Evolutionary conservation across 192 early-diverging fungal genomes (phyloP), one percentile per base, ranked within the genome.

Genomic region (Coemansia sp.): DNA sequence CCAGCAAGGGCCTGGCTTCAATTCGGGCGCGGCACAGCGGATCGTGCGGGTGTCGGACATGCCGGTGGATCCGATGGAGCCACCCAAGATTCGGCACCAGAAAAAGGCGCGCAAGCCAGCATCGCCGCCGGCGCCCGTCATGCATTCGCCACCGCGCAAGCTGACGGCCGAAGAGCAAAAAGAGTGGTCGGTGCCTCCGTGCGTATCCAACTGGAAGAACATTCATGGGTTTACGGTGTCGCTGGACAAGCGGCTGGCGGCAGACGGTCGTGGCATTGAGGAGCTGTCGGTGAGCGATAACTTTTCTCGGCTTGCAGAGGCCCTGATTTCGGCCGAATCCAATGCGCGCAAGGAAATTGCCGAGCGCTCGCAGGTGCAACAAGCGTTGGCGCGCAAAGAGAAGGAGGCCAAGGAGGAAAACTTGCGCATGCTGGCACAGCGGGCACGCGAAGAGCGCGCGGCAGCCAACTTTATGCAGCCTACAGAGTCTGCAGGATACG

Each of bases 151-250:
- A 34, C 94, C 97, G 10, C 89, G 93, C 34, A 99, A 96, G 69
- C 81, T 97, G 6, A 88, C 94, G 2, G 91, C 91, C 2, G 90
- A 98, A 52, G 94, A 99, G 75, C 97, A 98, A 63, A 83, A 83
- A 45, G 88, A 95, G 55, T 99, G 97, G 97, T 81, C 90, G 7
- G 93, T 99, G 45, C 97, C 97, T 36, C 97, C 97, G n/a, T 95
- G 90, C 59, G 95, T 99, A 36, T 91, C 89, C 57, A 99, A 97
- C 70, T 99, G 97, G 97, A 99, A 98, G 79, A 99, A 99, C 79
- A 90, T 92, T 46, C 96, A 99, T 62, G 97, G 97, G 28, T 99
- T 92, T 67, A 99, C 97, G 8, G 97, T 99, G 53, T 92, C 97
- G 12, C 78, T 99, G 32, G 97, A 99, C 74, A 99, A 99, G 73